Evolutionary conservation across 75 land plant genomes (phyloP).

Genomic region (Larix kaempferi): DNA sequence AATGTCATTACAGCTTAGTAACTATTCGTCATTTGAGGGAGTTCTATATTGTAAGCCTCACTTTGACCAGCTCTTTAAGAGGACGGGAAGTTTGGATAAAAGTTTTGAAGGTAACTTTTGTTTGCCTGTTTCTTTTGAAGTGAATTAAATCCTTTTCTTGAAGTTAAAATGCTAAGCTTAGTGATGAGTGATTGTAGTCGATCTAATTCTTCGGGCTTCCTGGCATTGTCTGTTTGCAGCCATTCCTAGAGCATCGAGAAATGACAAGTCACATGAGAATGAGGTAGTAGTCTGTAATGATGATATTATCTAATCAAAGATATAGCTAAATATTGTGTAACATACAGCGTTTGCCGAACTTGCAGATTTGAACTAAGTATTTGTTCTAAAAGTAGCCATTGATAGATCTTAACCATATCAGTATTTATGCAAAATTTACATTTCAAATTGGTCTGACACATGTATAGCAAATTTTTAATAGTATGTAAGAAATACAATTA

Average conservation of each 20-base stretch:
- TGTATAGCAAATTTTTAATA: background rate
- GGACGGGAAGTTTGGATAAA: constrained; percentile 52
- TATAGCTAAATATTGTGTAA: background rate
- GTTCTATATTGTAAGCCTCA: constrained; percentile 60
- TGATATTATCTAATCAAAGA: background rate
- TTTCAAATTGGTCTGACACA: background rate
- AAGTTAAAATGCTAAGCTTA: background rate
- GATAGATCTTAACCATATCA: background rate
- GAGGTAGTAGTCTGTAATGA: constrained; percentile 29
- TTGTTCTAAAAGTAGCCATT: background rate
- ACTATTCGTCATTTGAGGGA: constrained; percentile 60
- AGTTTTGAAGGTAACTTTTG: constrained; percentile 39
- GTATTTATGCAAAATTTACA: background rate
- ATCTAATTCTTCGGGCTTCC: background rate
- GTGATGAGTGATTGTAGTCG: background rate
- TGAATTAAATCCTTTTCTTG: background rate
- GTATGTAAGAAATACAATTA: no score
- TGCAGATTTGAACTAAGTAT: background rate
- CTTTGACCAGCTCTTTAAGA: constrained; percentile 50
- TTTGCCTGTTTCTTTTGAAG: background rate
- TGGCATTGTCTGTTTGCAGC: constrained; percentile 23
- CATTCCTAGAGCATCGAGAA: constrained; percentile 45
- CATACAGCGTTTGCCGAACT: background rate
- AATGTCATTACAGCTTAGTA: constrained; percentile 47
- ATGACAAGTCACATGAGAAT: constrained; percentile 30